Percentiles rank a stretch among this genome's conserved stretches.
These are phyloP conservation scores for Aureobasidium sp. DNA, from an alignment of 2,329 filamentous ascomycete genomes.

Conservation along the genomic window DNA sequence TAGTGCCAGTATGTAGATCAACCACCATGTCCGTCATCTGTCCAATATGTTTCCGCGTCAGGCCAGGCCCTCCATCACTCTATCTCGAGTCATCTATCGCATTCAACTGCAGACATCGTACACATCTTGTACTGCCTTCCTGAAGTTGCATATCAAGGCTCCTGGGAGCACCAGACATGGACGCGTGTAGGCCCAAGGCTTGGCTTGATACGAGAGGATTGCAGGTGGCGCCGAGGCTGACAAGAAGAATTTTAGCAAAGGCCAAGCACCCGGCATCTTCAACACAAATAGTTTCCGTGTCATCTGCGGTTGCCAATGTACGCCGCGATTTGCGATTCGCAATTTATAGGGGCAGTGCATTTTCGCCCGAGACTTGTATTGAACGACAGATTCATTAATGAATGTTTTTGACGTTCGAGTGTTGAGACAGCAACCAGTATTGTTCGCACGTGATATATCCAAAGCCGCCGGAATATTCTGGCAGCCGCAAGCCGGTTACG, in stretches of 20 bases:
- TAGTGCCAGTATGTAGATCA: neutral
- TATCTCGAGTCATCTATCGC: neutral
- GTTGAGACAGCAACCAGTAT: neutral
- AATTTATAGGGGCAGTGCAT: neutral
- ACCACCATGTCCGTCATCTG: neutral
- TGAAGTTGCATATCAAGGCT: neutral
- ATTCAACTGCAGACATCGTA: no score
- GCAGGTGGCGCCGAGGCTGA: slow-evolving; percentile 5
- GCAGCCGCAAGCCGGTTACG: neutral
- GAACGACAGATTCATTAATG: neutral
- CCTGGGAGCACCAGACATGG: neutral
- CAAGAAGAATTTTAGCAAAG: neutral
- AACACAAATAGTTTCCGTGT: neutral
- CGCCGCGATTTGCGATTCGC: neutral
- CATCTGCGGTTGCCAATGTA: neutral
- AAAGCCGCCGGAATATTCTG: neutral
- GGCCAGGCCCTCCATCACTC: neutral
- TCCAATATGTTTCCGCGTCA: neutral
- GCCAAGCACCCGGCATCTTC: neutral
- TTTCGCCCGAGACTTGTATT: neutral
- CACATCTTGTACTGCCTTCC: no score
- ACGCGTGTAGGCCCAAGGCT: neutral
- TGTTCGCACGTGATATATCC: neutral
- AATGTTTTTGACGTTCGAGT: neutral
- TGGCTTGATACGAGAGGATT: neutral